Evolutionary conservation across 768 basidiomycete species (phyloP).

Genomic region (Russula ochroleuca): DNA sequence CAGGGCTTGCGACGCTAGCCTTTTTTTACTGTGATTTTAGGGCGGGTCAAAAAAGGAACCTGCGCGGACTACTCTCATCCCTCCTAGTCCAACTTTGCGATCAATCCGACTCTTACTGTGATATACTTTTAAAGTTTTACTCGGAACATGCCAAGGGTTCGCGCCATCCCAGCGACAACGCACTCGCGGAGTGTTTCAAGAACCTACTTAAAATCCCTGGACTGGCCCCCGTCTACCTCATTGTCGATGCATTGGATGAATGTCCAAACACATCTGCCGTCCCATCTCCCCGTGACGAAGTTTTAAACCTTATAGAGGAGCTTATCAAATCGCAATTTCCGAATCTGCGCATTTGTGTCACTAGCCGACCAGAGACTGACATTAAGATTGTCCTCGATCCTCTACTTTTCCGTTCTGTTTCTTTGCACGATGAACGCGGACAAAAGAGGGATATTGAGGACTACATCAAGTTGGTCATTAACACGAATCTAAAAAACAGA

Average conservation of each 20-base stretch:
- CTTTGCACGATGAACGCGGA: background rate
- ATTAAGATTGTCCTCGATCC: background rate
- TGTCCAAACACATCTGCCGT: background rate
- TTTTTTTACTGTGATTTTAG: background rate
- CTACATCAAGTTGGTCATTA: background rate
- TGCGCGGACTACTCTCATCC: background rate
- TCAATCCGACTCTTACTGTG: background rate
- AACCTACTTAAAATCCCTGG: background rate
- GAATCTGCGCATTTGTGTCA: background rate
- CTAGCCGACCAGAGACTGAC: background rate
- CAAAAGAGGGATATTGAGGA: background rate
- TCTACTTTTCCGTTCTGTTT: background rate
- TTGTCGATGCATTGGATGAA: background rate
- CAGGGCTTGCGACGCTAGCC: background rate
- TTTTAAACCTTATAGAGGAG: background rate
- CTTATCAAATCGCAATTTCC: background rate
- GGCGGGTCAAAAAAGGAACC: background rate
- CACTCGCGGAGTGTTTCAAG: background rate
- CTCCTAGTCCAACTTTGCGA: background rate
- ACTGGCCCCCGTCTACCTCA: background rate
- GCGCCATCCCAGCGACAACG: background rate
- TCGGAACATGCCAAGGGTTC: background rate
- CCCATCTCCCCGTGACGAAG: background rate
- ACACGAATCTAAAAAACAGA: background rate
- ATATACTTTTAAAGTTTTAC: background rate